Evolutionary conservation across 1,139 yeast species (phyloP), one percentile per base, ranked within the genome.

Genomic region (Hyphopichia pseudoburtonii): DNA sequence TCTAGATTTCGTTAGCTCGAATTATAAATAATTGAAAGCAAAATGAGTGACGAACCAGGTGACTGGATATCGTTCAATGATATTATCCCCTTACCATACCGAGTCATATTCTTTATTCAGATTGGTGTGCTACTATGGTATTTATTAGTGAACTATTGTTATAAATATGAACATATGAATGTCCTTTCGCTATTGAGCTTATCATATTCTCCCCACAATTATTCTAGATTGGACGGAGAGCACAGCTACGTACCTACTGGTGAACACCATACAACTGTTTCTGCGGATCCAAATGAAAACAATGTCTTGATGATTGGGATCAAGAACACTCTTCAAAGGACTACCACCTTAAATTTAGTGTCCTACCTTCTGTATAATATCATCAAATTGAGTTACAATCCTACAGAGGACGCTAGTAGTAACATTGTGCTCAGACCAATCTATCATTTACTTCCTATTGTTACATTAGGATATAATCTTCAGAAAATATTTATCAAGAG

Each of bases 201-300:
- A 25, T 67, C 75, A 10, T 71, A 70, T 41, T 55, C 66, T 1
- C 45, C 60, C 6, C 73, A 69, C 40, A 68, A 64, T 39, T 70
- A 70, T 44, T 43, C 60, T 3, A 62, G 50, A 41, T 44, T 64
- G 32, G 66, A 56, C 25, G 27, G 33, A 3, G 6, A 21, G 9
- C 51, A 48, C 14, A 45, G 36, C 7, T 27, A 39, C 4, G 44
- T 54, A 0, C 46, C 56, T 9, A 48, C 57, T 2, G 76, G 76
- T 0, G 73, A 67, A 38, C 55, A 48, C 46, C 61, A 63, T 4
- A 58, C 74, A 2, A 51, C 57, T 2, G 37, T 57, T 2, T 53
- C 56, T 2, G 66, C 73, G 0, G 70, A 63, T 12, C 23, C 40
- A 5, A 50, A 50, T 26, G 76, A 70, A 42, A 68, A 68, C 39